Evolutionary conservation across 2,329 filamentous ascomycete genomes (phyloP).

Genomic region (Cytospora schulzeri): DNA sequence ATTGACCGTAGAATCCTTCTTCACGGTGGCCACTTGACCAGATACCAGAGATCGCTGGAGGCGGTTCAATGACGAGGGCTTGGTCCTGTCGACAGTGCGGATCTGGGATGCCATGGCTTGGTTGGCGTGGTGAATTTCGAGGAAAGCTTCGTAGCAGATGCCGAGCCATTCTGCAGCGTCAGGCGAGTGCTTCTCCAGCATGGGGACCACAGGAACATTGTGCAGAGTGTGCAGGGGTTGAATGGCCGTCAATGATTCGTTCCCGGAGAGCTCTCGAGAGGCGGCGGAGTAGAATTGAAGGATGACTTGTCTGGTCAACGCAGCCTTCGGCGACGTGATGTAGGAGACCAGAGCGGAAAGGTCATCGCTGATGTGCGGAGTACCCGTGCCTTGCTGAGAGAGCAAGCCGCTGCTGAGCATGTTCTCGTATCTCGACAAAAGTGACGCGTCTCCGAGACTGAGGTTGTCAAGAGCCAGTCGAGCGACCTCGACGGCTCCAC

Average conservation of each 20-base stretch:
- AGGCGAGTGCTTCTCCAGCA: conserved; percentile 43
- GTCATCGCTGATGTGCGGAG: conserved; percentile 11
- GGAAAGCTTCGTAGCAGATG: conserved; percentile 53
- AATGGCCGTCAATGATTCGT: conserved; percentile 24
- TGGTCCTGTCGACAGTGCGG: conserved; percentile 46
- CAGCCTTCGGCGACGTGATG: conserved; percentile 36
- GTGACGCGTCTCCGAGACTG: conserved; percentile 47
- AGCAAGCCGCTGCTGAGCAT: conserved; percentile 7
- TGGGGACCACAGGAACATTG: conserved; percentile 54
- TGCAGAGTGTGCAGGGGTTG: conserved; percentile 62
- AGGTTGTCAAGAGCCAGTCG: conserved; percentile 49
- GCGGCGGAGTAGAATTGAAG: conserved; percentile 33
- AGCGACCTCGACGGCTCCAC: conserved; percentile 38
- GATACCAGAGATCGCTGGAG: conserved; percentile 62
- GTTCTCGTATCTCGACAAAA: conserved; percentile 19
- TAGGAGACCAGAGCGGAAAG: conserved; percentile 31
- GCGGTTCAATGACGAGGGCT: conserved; percentile 58
- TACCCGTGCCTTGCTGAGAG: conserved; percentile 16
- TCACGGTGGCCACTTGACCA: conserved; percentile 55
- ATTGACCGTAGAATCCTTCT: conserved; percentile 62
- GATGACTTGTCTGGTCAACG: conserved; percentile 40
- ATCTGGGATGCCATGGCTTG: conserved; percentile 46
- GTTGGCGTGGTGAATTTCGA: conserved; percentile 47
- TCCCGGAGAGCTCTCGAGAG: conserved; percentile 28
- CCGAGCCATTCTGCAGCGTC: conserved; percentile 52